Base-by-base conservation (phyloP, 2,329 filamentous ascomycete genomes). In the Teratosphaeriaceae sp. region DNA sequence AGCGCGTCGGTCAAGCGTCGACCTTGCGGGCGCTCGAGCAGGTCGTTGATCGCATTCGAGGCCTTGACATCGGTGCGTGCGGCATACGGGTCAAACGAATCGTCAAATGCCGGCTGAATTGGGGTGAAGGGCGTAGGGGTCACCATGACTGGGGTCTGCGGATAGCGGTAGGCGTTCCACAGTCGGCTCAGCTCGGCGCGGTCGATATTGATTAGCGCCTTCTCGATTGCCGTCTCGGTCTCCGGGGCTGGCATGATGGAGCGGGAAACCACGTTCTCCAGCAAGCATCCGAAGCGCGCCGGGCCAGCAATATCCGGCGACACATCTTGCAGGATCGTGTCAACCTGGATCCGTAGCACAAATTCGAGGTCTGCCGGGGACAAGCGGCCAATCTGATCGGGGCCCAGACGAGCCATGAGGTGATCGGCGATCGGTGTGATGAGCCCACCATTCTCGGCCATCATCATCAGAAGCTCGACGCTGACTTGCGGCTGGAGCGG, bases 51-150 rank as follows among this genome's bases (percentile, higher is more conserved):
- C 45, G 88, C 74, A 13, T 88, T 84, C 11, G 92, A 97, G 30
- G 88, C 89, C 66, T 90, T 90, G 72, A 92, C 90, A 64, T 98
- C 92, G 24, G 88, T 95, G 52, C 79, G 88, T 57, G 85, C 80
- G 12, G 85, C 86, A 60, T 97, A 94, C 1, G 92, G 92, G 60
- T 98, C 92, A 57, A 84, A 94, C 6, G 80, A 82, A 52, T 96
- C 90, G 57, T 94, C 85, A 45, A 79, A 82, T 42, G 77, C 76
- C 3, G 80, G 74, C 26, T 38, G 40, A 15, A 67, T 40, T 61
- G 60, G 40, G 59, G 70, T 53, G 64, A 71, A 78, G 0, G 73
- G 63, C 40, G 76, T 71, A 12, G 80, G 74, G 22, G 50, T 46
- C 18, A 72, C 68, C 50, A 65, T 65, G 36, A 62, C 52, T 0